phyloP scores from a whole-genome alignment of 495 filamentous ascomycete genomes.

The Aspergillus saccharolyticus region DNA sequence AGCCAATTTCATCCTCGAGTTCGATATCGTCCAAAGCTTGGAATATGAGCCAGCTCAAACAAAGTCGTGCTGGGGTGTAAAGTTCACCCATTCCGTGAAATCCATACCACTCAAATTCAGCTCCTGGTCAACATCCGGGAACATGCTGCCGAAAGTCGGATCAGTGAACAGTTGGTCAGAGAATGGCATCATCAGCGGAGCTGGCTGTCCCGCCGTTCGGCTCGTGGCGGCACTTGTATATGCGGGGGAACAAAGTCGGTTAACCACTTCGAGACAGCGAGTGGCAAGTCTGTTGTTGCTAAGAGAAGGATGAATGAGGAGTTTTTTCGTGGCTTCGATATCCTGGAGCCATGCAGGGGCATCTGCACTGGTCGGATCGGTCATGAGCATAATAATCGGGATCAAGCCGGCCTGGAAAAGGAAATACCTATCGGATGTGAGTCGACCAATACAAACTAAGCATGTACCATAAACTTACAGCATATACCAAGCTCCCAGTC shows the following conservation, averaged over 20 bases:
- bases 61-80: conserved; percentile 26
- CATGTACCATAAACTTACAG: conserved; percentile 29
- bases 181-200: conserved; percentile 35
- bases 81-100: conserved; percentile 46
- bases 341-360: conserved; percentile 43
- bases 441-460: neutral
- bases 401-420: conserved; percentile 52
- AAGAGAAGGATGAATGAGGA: conserved; percentile 39
- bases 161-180: conserved; percentile 38
- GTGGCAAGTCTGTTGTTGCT: conserved; percentile 40
- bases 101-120: conserved; percentile 36
- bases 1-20: neutral
- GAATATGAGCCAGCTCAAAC: conserved; percentile 7
- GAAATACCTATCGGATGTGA: conserved; percentile 36
- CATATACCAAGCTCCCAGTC: conserved; percentile 48
- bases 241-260: conserved; percentile 37
- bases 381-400: conserved; percentile 47
- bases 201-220: conserved; percentile 12
- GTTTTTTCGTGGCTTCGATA: conserved; percentile 42
- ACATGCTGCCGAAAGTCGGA: conserved; percentile 34
- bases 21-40: neutral
- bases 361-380: conserved; percentile 39
- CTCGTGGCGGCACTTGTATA: conserved; percentile 12
- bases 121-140: conserved; percentile 36
- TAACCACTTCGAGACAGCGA: conserved; percentile 42